Evolutionary conservation across 1,139 yeast genomes (phyloP).

Genomic region (Nakaseomyces sp.): DNA sequence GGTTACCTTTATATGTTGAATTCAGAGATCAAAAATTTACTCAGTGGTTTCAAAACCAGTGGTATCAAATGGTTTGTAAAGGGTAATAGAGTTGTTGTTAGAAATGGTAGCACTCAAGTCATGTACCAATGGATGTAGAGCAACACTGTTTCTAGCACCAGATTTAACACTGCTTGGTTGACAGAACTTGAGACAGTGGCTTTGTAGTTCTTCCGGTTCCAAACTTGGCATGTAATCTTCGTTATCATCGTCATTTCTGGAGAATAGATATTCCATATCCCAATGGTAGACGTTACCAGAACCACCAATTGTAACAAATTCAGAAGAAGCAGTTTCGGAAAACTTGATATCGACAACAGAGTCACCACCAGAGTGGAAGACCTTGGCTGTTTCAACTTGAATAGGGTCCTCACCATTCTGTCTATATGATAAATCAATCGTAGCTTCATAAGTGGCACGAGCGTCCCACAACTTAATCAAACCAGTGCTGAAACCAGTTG

Average conservation of each 20-base stretch:
- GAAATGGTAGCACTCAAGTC: constrained; percentile 25
- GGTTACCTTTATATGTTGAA: not conserved
- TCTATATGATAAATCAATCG: constrained; percentile 19
- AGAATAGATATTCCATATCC: constrained; percentile 26
- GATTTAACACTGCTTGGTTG: constrained; percentile 27
- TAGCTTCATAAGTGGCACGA: constrained; percentile 25
- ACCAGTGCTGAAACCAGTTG: constrained; percentile 30
- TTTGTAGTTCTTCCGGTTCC: constrained; percentile 21
- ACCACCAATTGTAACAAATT: constrained; percentile 28
- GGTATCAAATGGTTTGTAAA: constrained; percentile 21
- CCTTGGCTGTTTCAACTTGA: constrained; percentile 23
- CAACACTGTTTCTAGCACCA: constrained; percentile 19
- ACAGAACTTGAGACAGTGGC: constrained; percentile 26
- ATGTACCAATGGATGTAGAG: constrained; percentile 23
- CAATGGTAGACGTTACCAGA: constrained; percentile 31
- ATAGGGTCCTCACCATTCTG: constrained; percentile 27
- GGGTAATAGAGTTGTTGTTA: constrained; percentile 21
- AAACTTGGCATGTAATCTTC: constrained; percentile 16
- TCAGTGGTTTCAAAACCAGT: not conserved
- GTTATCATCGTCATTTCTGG: constrained; percentile 22
- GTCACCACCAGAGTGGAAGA: constrained; percentile 29
- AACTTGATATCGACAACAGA: constrained; percentile 28
- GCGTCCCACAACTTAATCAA: constrained; percentile 30
- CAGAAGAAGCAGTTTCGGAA: constrained; percentile 24
- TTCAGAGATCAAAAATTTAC: not conserved